A percentile compares a stretch with the other conserved stretches of the same genome.
Evolutionary conservation across 106 monocot genomes (phyloP).

Genomic region (Dendrobium officinale): DNA sequence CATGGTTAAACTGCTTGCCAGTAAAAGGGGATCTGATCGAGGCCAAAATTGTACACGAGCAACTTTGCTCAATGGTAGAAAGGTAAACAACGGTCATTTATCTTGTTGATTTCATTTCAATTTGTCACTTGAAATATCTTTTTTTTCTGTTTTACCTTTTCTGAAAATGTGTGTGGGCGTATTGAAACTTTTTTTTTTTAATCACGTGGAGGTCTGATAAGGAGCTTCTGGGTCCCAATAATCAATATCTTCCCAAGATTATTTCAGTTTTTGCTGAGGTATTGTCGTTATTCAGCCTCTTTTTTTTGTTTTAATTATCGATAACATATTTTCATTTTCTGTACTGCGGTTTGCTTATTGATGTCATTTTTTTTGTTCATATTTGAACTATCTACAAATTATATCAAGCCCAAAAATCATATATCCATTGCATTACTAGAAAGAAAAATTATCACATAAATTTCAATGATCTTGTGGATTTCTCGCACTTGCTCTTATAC

Average conservation of each 20-base stretch:
- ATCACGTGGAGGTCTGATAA: conserved; percentile 27
- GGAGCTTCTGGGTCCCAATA: conserved; percentile 79
- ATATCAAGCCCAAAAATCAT: no score
- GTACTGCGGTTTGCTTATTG: no score
- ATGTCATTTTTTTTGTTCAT: no score
- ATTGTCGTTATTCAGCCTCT: background rate
- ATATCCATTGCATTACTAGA: no score
- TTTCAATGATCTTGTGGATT: no score
- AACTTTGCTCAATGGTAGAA: conserved; percentile 86
- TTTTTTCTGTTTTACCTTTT: background rate
- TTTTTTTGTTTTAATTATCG: no score
- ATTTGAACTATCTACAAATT: no score
- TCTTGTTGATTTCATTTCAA: background rate
- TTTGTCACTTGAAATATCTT: no score
- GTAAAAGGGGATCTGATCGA: conserved; percentile 79
- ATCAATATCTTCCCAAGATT: conserved; percentile 84
- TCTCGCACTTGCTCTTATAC: no score
- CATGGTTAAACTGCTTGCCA: conserved; percentile 83
- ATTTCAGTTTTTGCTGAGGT: conserved; percentile 89
- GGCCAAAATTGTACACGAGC: conserved; percentile 91
- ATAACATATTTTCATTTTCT: no score
- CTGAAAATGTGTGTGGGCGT: background rate
- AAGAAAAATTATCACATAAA: no score
- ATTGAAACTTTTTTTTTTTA: background rate
- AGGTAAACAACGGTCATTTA: conserved; percentile 29